These are phyloP conservation scores for Pseudocohnilembus persalinus DNA, from an alignment of 169 alveolate species.

Conservation along the genomic window DNA sequence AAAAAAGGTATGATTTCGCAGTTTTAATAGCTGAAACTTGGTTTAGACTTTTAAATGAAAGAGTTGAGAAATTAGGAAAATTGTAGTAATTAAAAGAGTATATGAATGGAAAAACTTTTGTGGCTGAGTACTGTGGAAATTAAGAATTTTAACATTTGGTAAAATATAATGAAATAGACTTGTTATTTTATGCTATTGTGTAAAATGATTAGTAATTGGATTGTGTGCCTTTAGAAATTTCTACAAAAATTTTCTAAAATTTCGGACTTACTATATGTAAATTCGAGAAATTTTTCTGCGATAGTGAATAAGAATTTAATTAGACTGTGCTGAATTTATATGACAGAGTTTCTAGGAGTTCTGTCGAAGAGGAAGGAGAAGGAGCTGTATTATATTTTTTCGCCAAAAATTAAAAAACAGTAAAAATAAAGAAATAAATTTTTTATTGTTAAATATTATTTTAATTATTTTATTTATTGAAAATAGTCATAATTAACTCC, in stretches of 20 bases:
- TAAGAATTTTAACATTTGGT: slow-evolving; percentile 72
- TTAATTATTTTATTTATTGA: slow-evolving; percentile 39
- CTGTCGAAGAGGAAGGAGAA: slow-evolving; percentile 69
- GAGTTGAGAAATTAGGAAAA: neutral
- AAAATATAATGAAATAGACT: slow-evolving; percentile 50
- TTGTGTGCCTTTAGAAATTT: slow-evolving; percentile 61
- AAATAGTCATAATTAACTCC: slow-evolving; percentile 38
- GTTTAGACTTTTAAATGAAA: neutral
- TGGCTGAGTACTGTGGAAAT: slow-evolving; percentile 79
- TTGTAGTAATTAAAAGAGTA: slow-evolving; percentile 43
- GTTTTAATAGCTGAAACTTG: neutral
- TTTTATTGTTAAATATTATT: slow-evolving; percentile 25
- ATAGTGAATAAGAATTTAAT: slow-evolving; percentile 44
- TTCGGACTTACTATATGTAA: slow-evolving; percentile 48
- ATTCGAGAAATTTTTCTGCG: slow-evolving; percentile 39
- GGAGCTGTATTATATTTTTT: slow-evolving; percentile 75
- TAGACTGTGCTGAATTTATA: slow-evolving; percentile 46
- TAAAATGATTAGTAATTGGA: slow-evolving; percentile 55
- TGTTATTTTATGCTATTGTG: slow-evolving; percentile 70
- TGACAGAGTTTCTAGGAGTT: slow-evolving; percentile 46
- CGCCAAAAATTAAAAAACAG: slow-evolving; percentile 18
- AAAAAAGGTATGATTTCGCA: neutral
- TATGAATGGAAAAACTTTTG: slow-evolving; percentile 62
- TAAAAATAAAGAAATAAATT: slow-evolving; percentile 34
- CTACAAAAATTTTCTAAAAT: slow-evolving; percentile 56